Evolutionary conservation across 441 rosid species (phyloP), one percentile per base, ranked within the genome.

Genomic region (Bocquillonia castaneifolia): DNA sequence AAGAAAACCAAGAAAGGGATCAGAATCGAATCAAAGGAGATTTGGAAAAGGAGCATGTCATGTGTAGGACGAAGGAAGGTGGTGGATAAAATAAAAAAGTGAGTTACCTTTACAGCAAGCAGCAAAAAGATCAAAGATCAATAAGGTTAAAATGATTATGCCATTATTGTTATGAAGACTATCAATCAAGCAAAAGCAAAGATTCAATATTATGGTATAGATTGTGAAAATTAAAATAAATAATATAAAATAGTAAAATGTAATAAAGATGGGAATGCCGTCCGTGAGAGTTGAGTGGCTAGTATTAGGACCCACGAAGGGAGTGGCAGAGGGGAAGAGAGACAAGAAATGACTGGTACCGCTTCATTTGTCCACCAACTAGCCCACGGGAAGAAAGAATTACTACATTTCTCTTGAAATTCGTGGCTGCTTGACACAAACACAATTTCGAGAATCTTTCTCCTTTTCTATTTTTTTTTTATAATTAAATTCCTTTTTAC

Each of bases 281-380:
- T 72, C 85, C 85, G 80, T 77, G 85, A 77, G 83, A 73, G 69
- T 10, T 73, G 73, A 76, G 72, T 65, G 71, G 75, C 37, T 64
- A 29, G 18, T 32, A 23, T 64, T 29, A 9, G 80, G 77, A 47
- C 80, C 83, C 78, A 74, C 59, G 17, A 50, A 59, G 58, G 63
- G 67, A 71, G 50, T 61, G 77, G 60, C 72, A 39, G 69, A 28
- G 26, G 15, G 31, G 45, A 55, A 42, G 31, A 59, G 57, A 75
- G 74, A 69, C 71, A 65, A 68, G 82, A 66, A 76, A 72, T 31
- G 78, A 78, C 71, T 64, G 75, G 36, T 44, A 66, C 61, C 62
- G 37, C 67, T 65, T 61, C 28, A 48, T 50, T 69, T 64, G 71
- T 68, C 72, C 29, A 69, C 68, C 53, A 13, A 28, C 53, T 8